Percentiles rank a stretch among this genome's conserved stretches.
Conservation (phyloP, 106 monocot genomes). For the Narthecium ossifragum region DNA sequence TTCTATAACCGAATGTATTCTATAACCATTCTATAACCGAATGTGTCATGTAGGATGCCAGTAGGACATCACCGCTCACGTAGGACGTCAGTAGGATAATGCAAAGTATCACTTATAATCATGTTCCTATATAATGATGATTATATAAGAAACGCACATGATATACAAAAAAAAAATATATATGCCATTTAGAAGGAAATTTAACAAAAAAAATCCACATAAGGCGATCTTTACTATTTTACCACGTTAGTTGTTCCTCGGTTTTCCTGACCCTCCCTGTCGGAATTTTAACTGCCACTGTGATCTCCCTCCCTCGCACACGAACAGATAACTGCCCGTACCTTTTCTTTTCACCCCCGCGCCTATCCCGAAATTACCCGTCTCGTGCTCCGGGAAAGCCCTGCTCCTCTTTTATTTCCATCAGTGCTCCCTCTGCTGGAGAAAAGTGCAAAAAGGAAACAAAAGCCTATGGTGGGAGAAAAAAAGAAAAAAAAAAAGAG, state of each 20-base stretch:
- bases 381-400: slow-evolving; percentile 4
- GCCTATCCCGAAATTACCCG: not conserved
- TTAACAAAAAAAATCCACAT: not conserved
- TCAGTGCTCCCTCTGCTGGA: not conserved
- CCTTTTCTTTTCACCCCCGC: not conserved
- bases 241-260: not conserved
- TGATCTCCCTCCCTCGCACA: too few species aligned
- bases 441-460: not conserved
- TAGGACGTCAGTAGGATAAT: too few species aligned
- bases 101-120: too few species aligned
- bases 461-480: too few species aligned
- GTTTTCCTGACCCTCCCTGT: not conserved
- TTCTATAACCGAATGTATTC: too few species aligned
- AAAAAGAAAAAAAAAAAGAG: too few species aligned
- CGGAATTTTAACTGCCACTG: not conserved
- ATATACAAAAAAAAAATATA: too few species aligned
- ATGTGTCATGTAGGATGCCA: too few species aligned
- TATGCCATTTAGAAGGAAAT: not conserved
- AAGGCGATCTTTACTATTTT: not conserved
- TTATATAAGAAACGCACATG: too few species aligned
- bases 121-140: too few species aligned
- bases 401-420: slow-evolving; percentile 6
- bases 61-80: too few species aligned
- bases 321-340: not conserved
- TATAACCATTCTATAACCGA: too few species aligned